phyloP scores from a whole-genome alignment of 495 filamentous ascomycete species.

The Hypomontagnella monticulosa region DNA sequence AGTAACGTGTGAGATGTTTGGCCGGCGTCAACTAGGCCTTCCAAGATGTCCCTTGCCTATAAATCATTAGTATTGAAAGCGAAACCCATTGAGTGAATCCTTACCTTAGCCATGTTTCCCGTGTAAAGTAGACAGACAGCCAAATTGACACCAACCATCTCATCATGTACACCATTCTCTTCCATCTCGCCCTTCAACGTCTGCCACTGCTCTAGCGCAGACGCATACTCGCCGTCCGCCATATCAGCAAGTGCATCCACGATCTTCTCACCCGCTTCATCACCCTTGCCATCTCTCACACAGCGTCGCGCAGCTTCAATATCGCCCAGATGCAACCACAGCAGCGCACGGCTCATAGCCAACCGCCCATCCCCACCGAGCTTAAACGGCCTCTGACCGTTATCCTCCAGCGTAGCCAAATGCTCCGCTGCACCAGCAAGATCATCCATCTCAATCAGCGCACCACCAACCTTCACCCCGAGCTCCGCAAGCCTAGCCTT shows the following conservation, averaged over 20 bases:
- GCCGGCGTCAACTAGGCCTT: constrained; percentile 67
- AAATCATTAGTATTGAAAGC: constrained; percentile 24
- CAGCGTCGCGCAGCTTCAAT: constrained; percentile 69
- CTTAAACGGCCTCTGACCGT: constrained; percentile 61
- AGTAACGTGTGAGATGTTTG: constrained; percentile 76
- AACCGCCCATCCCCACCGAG: constrained; percentile 49
- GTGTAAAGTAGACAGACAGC: constrained; percentile 86
- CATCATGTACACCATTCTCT: constrained; percentile 50
- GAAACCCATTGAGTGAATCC: neutral
- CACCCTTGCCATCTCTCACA: constrained; percentile 47
- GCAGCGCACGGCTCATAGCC: constrained; percentile 64
- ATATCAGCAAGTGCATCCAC: constrained; percentile 75
- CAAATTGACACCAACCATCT: constrained; percentile 78
- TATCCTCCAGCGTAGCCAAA: constrained; percentile 59
- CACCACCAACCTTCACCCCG: constrained; percentile 79
- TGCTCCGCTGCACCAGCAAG: constrained; percentile 77
- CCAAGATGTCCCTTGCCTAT: constrained; percentile 69
- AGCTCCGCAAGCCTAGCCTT: constrained; percentile 73
- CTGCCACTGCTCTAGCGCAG: constrained; percentile 71
- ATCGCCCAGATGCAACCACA: constrained; percentile 81
- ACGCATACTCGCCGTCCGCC: constrained; percentile 77
- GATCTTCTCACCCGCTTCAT: constrained; percentile 47
- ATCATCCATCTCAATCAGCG: constrained; percentile 92
- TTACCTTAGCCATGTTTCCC: constrained; percentile 77
- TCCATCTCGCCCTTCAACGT: constrained; percentile 55